Percentiles rank a stretch among this genome's conserved stretches.
Conservation (phyloP, 345 rosid species). For the Linum usitatissimum region DNA sequence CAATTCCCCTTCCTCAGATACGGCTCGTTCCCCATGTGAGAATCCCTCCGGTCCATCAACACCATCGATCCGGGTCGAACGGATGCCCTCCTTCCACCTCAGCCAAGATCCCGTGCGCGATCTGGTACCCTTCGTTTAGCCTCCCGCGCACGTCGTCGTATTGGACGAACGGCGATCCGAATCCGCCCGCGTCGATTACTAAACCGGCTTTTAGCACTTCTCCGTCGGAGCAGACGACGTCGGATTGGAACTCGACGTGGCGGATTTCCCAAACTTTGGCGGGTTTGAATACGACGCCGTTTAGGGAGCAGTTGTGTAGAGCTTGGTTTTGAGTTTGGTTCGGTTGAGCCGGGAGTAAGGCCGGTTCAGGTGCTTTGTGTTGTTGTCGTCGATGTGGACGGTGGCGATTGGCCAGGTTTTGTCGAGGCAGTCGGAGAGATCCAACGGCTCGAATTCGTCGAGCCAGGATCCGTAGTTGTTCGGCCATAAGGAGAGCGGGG, state of each 20-base stretch:
- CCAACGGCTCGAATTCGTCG: slow-evolving; percentile 53
- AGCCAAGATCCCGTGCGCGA: slow-evolving; percentile 61
- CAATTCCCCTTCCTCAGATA: slow-evolving; percentile 32
- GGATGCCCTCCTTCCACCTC: slow-evolving; percentile 58
- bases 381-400: slow-evolving; percentile 34
- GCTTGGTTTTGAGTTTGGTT: slow-evolving; percentile 30
- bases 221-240: slow-evolving; percentile 43
- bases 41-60: slow-evolving; percentile 72
- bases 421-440: slow-evolving; percentile 44
- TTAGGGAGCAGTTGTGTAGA: slow-evolving; percentile 37
- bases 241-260: slow-evolving; percentile 43
- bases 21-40: slow-evolving; percentile 58
- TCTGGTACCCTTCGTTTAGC: slow-evolving; percentile 55
- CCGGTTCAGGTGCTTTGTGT: slow-evolving; percentile 42
- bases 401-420: slow-evolving; percentile 46
- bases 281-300: slow-evolving; percentile 42
- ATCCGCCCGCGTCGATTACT: slow-evolving; percentile 55
- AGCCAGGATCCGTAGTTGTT: slow-evolving; percentile 69
- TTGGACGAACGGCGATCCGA: slow-evolving; percentile 30
- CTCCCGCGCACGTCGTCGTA: slow-evolving; percentile 18
- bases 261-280: slow-evolving; percentile 54
- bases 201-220: slow-evolving; percentile 40
- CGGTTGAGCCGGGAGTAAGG: slow-evolving; percentile 50
- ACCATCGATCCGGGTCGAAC: slow-evolving; percentile 56
- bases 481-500: slow-evolving; percentile 54